Base-by-base conservation (phyloP, 1,284 basidiomycete genomes). In the Tremellales sp. region DNA sequence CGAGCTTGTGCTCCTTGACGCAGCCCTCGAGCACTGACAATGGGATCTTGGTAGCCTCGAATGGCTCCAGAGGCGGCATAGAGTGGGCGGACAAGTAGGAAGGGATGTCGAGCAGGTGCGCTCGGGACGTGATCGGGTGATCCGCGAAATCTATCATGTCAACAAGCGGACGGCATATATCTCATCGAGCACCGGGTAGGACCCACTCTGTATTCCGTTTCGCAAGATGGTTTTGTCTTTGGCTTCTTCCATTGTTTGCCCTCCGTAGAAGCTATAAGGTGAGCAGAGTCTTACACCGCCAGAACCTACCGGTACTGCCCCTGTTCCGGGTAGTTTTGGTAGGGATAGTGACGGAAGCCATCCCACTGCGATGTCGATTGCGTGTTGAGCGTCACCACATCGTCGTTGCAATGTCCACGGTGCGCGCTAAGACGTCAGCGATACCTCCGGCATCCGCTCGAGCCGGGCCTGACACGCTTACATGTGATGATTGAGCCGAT, bases 351-450 rank as follows among this genome's bases (percentile, higher is more conserved):
- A 3, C 67, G 51, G 43, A 73, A 64, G 0, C 73, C 73, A 45
- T 75, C 74, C 72, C 73, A 74, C 44, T 76, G 75, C 7, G 71
- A 68, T 19, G 68, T 68, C 11, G 57, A 58, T 57, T 76, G 74
- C 4, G 73, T 73, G 50, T 76, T 76, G 57, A 74, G 54, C 12
- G 62, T 46, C 8, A 75, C 50, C 29, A 60, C 44, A 45, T 74
- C 73, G 55, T 69, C 67, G 33, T 62, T 59, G 26, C 45, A 57
- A 49, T 63, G 52, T 0, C 43, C 51, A 15, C 58, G 29, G 29
- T 31, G 29, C 10, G 15, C 29, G 8, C 29, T 31, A 15, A 8
- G 15, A 8, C 29, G 15, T 31, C 29, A 31, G 29, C 29, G 29
- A n/a, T n/a, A n/a, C n/a, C n/a, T n/a, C n/a, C n/a, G n/a, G n/a